Percentiles rank a stretch among this genome's conserved stretches.
phyloP scores from a whole-genome alignment of 768 basidiomycete genomes.

The Boletus vermiculosoides region DNA sequence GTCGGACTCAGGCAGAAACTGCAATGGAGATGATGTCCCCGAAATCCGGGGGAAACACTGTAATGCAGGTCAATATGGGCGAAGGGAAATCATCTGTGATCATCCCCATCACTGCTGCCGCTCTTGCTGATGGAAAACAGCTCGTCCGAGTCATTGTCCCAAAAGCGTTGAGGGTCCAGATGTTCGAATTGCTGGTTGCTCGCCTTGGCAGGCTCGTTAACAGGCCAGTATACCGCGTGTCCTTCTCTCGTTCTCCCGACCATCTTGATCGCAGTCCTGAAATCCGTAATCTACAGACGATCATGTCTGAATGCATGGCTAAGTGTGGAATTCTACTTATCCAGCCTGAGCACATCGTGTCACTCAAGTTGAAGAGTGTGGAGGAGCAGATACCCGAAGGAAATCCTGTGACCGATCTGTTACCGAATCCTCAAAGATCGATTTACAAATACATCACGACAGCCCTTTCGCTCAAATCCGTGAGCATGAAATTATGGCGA shows the following conservation, averaged over 20 bases:
- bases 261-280: too few species aligned
- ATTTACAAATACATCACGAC: too few species aligned
- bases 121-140: constrained; percentile 40
- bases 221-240: too few species aligned
- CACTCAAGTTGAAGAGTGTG: constrained; percentile 43
- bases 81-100: too few species aligned
- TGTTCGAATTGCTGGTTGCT: constrained; percentile 35
- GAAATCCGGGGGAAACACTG: constrained; percentile 30
- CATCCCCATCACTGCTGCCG: constrained; percentile 37
- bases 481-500: too few species aligned
- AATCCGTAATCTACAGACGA: too few species aligned
- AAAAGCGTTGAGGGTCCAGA: too few species aligned
- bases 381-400: constrained; percentile 24
- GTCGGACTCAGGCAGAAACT: too few species aligned
- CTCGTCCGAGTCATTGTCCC: constrained; percentile 32
- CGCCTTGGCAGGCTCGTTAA: too few species aligned
- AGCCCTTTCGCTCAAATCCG: too few species aligned
- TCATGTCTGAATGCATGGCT: too few species aligned
- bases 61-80: background rate
- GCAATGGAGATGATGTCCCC: constrained; percentile 43
- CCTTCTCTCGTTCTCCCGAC: too few species aligned
- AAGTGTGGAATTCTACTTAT: constrained; percentile 8
- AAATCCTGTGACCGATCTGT: constrained; percentile 1
- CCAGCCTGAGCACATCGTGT: constrained; percentile 50
- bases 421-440: constrained; percentile 10